phyloP scores from a whole-genome alignment of 345 rosid genomes.

The Salix viminalis region DNA sequence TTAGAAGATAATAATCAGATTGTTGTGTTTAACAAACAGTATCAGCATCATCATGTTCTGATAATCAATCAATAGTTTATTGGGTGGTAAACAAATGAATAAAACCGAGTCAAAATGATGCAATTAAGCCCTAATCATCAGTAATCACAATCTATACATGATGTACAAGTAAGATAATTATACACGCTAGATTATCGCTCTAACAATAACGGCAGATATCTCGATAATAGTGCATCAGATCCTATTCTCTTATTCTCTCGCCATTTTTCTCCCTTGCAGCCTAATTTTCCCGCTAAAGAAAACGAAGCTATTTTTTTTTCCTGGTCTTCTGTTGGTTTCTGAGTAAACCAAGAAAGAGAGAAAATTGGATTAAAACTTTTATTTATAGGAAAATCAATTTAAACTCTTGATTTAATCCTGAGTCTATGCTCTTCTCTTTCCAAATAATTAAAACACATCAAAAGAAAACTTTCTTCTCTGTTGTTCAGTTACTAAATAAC shows the following conservation, averaged over 20 bases:
- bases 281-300: neutral
- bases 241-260: conserved; percentile 1
- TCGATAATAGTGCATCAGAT: neutral
- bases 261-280: neutral
- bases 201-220: neutral
- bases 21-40: neutral
- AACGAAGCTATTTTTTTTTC: neutral
- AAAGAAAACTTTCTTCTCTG: neutral
- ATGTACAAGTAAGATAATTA: neutral
- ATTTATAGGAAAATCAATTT: neutral
- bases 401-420: neutral
- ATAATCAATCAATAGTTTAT: neutral
- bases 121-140: neutral
- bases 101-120: neutral
- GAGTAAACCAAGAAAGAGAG: conserved; percentile 11
- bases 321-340: conserved; percentile 13
- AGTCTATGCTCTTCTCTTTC: neutral
- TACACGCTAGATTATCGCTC: neutral
- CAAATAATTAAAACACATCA: neutral
- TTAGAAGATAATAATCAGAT: neutral
- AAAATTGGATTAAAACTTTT: neutral
- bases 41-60: too few relatives aligned
- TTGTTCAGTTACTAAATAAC: neutral
- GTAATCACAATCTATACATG: neutral
- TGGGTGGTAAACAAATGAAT: neutral